Evolutionary conservation across 208 protist species (phyloP).

Genomic region (Wallacemonas sp.): DNA sequence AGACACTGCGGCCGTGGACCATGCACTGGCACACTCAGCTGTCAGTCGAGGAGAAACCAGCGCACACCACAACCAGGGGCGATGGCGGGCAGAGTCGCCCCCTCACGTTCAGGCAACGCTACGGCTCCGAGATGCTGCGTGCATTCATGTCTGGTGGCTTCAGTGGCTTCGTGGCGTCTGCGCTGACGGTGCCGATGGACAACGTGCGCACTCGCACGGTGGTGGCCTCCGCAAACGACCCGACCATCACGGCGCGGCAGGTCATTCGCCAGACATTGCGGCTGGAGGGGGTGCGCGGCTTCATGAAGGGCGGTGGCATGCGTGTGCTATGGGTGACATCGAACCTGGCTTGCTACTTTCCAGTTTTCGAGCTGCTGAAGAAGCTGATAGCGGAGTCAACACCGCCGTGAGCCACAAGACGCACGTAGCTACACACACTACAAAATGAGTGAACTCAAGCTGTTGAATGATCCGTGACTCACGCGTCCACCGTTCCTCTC

Average conservation of each 20-base stretch:
- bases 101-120: conserved; percentile 8
- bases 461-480: too few species aligned
- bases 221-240: conserved; percentile 40
- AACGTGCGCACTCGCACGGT: conserved; percentile 69
- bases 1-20: conserved; percentile 65
- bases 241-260: conserved; percentile 22
- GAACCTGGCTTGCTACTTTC: conserved; percentile 85
- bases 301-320: conserved; percentile 60
- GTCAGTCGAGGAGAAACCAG: too few species aligned
- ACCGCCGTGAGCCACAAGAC: too few species aligned
- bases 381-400: conserved; percentile 6
- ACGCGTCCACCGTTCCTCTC: too few species aligned
- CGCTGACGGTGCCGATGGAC: conserved; percentile 74
- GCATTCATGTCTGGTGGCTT: conserved; percentile 75
- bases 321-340: conserved; percentile 77
- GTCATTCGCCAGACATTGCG: conserved; percentile 43
- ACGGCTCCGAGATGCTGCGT: conserved; percentile 35
- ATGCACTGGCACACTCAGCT: conserved; percentile 1
- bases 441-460: too few species aligned
- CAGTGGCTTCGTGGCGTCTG: conserved; percentile 62
- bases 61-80: not conserved
- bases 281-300: conserved; percentile 46
- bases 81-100: not conserved
- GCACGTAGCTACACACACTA: too few species aligned
- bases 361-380: conserved; percentile 56